phyloP scores from a whole-genome alignment of 305 asterid genomes.

The Fraxinus floribunda region DNA sequence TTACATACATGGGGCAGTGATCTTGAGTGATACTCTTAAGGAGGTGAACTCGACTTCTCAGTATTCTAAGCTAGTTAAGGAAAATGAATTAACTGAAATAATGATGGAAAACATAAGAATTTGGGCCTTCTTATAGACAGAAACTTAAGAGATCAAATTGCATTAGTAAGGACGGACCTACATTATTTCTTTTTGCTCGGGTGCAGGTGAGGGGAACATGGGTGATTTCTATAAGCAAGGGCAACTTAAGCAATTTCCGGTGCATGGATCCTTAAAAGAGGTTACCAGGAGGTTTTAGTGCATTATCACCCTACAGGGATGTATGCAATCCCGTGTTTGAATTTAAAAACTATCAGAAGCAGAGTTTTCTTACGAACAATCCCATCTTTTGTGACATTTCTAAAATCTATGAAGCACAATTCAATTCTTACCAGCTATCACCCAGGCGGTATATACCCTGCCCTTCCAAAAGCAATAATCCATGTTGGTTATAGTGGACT shows the following conservation, averaged over 20 bases:
- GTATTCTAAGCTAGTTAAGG: neutral
- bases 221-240: neutral
- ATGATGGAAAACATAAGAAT: neutral
- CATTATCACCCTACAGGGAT: neutral
- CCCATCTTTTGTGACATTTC: neutral
- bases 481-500: slow-evolving; percentile 95
- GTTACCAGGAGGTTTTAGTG: neutral
- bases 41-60: neutral
- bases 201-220: neutral
- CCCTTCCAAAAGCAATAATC: slow-evolving; percentile 88
- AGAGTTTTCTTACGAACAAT: neutral
- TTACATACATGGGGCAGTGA: neutral
- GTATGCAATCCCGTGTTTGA: neutral
- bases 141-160: neutral
- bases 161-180: neutral
- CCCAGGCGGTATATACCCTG: slow-evolving; percentile 92
- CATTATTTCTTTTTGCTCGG: neutral
- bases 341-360: neutral
- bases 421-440: slow-evolving; percentile 76
- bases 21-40: neutral
- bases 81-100: neutral
- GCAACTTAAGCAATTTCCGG: neutral
- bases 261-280: neutral
- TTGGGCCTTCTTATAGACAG: neutral
- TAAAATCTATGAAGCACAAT: neutral